Conservation (phyloP, 306 rosid genomes). For the Corylus heterophylla region DNA sequence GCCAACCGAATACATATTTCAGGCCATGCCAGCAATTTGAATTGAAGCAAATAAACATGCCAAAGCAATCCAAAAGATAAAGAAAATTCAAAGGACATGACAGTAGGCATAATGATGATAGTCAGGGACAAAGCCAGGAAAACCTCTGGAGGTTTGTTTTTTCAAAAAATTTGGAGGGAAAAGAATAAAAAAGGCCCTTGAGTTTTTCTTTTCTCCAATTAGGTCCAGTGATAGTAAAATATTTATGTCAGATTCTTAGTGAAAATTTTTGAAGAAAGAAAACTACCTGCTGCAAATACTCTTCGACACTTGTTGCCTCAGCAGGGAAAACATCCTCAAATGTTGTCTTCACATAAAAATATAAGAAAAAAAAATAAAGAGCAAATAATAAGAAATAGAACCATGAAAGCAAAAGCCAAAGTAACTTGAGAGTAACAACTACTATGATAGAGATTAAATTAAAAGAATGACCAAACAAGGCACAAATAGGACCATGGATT, state of each 20-base stretch:
- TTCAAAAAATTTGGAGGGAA: too few species aligned
- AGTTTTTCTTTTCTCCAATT: too few species aligned
- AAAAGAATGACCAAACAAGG: slow-evolving; percentile 22
- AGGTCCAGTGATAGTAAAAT: neutral
- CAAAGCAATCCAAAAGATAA: slow-evolving; percentile 21
- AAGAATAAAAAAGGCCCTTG: too few species aligned
- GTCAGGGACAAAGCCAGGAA: too few species aligned
- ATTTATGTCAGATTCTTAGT: neutral
- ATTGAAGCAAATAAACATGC: neutral
- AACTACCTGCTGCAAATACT: slow-evolving; percentile 94
- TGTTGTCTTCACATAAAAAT: slow-evolving; percentile 65
- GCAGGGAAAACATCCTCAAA: slow-evolving; percentile 98
- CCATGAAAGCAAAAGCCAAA: slow-evolving; percentile 10
- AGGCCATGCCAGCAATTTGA: neutral
- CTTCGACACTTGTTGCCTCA: slow-evolving; percentile 96
- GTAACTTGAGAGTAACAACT: neutral
- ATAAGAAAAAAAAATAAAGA: slow-evolving; percentile 4
- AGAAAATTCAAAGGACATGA: slow-evolving; percentile 1
- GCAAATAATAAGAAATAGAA: slow-evolving; percentile 24
- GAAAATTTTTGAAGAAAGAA: slow-evolving; percentile 20
- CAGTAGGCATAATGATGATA: too few species aligned
- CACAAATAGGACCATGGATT: slow-evolving; percentile 13
- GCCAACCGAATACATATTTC: neutral
- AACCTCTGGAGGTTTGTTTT: too few species aligned
- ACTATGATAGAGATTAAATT: slow-evolving; percentile 5